Evolutionary conservation across 2,329 filamentous ascomycete species (phyloP).

Genomic region (Pseudogymnoascus sp.): DNA sequence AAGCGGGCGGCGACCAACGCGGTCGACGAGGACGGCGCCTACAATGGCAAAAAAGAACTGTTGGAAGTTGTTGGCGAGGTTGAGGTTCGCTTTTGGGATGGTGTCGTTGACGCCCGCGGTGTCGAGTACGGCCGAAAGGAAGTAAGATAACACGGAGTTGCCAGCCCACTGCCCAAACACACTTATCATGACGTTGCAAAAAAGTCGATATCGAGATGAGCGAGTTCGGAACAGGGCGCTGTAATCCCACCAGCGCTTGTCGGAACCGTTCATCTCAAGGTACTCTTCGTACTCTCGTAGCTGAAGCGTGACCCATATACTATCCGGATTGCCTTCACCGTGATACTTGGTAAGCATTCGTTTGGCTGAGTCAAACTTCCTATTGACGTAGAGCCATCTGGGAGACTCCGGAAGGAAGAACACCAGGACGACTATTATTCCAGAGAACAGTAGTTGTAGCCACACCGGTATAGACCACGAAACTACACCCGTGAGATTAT

Average conservation of each 20-base stretch:
- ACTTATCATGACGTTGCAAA: slow-evolving; percentile 44
- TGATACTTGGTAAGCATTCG: slow-evolving; percentile 42
- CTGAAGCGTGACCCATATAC: slow-evolving; percentile 45
- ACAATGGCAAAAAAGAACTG: slow-evolving; percentile 47
- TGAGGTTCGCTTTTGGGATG: slow-evolving; percentile 46
- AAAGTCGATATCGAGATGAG: slow-evolving; percentile 41
- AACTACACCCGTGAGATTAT: slow-evolving; percentile 32
- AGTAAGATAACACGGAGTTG: slow-evolving; percentile 41
- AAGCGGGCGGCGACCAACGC: slow-evolving; percentile 51
- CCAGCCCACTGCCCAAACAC: slow-evolving; percentile 47
- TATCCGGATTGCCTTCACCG: slow-evolving; percentile 43
- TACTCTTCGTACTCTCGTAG: slow-evolving; percentile 43
- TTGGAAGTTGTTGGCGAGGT: slow-evolving; percentile 47
- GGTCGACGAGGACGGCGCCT: slow-evolving; percentile 50
- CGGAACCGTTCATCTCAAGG: slow-evolving; percentile 41
- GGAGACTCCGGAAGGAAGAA: slow-evolving; percentile 43
- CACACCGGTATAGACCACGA: slow-evolving; percentile 45
- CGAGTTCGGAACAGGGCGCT: slow-evolving; percentile 44
- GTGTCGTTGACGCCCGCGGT: slow-evolving; percentile 43
- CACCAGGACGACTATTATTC: slow-evolving; percentile 38
- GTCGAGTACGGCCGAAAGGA: slow-evolving; percentile 45
- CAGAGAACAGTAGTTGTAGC: slow-evolving; percentile 45
- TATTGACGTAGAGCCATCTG: slow-evolving; percentile 36
- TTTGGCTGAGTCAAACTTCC: slow-evolving; percentile 32
- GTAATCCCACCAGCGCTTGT: slow-evolving; percentile 52